Evolutionary conservation across 176 grass and related monocot genomes (phyloP).

Genomic region (Calamus simplicifolius): DNA sequence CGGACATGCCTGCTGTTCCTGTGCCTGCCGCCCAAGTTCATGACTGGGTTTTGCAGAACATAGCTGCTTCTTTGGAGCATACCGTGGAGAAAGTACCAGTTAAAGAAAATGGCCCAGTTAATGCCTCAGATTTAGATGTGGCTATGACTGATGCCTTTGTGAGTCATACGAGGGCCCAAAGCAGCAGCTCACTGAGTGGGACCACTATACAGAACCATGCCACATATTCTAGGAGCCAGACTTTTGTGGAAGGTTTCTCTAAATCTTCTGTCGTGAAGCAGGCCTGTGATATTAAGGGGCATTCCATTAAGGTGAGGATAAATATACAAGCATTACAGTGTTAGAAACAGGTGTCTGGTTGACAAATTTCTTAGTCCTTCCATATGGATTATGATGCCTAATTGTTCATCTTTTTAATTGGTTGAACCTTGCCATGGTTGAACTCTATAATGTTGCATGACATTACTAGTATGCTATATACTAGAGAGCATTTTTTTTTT

Average conservation of each 20-base stretch:
- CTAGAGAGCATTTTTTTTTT: too few relatives aligned
- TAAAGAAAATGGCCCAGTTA: slow-evolving; percentile 15
- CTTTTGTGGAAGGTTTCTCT: slow-evolving; percentile 16
- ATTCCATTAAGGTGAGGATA: slow-evolving; percentile 16
- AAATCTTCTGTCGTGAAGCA: slow-evolving; percentile 29
- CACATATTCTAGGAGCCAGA: background rate
- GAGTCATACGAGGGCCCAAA: slow-evolving; percentile 7
- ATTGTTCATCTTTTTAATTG: too few relatives aligned
- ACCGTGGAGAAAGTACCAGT: slow-evolving; percentile 11
- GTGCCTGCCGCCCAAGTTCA: slow-evolving; percentile 15
- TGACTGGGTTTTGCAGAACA: slow-evolving; percentile 23
- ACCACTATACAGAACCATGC: background rate
- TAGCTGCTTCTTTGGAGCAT: slow-evolving; percentile 20
- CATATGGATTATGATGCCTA: too few relatives aligned
- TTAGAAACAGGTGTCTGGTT: too few relatives aligned
- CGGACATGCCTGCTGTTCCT: slow-evolving; percentile 22
- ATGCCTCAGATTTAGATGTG: slow-evolving; percentile 13
- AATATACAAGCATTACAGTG: too few relatives aligned
- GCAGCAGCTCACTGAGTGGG: background rate
- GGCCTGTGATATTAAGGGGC: slow-evolving; percentile 17
- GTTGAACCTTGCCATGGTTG: too few relatives aligned
- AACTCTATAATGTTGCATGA: too few relatives aligned
- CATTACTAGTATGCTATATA: too few relatives aligned
- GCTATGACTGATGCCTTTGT: slow-evolving; percentile 20
- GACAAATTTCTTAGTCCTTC: too few relatives aligned